phyloP scores from a whole-genome alignment of 169 alveolate species.

The Plasmodium adleri region DNA sequence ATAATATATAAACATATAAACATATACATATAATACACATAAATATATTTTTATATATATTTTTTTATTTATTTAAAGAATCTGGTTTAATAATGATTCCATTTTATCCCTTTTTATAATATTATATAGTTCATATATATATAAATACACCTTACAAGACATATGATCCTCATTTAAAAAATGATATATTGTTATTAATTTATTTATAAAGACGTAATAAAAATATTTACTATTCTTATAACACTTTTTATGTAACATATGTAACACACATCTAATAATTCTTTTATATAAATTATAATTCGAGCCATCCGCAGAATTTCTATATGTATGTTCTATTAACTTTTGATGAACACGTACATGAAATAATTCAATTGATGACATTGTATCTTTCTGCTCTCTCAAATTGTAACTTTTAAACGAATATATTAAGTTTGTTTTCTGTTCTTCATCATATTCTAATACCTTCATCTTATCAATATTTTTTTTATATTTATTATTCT shows the following conservation, averaged over 20 bases:
- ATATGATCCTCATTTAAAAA: constrained; percentile 16
- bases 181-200: constrained; percentile 61
- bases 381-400: neutral
- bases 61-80: constrained; percentile 3
- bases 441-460: no score
- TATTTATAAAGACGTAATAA: constrained; percentile 61
- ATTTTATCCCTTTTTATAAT: constrained; percentile 32
- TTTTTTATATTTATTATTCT: no score
- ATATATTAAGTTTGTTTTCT: no score
- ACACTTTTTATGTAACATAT: constrained; percentile 52
- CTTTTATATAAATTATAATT: constrained; percentile 40
- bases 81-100: constrained; percentile 45
- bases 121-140: constrained; percentile 49
- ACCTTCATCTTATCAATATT: no score
- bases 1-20: neutral
- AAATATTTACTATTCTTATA: constrained; percentile 40
- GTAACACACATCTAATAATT: constrained; percentile 38
- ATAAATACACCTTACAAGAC: constrained; percentile 25
- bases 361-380: constrained; percentile 11
- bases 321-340: constrained; percentile 25
- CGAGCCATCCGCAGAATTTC: constrained; percentile 9
- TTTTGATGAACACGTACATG: constrained; percentile 18
- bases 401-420: neutral
- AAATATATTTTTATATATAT: neutral
- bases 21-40: neutral